phyloP scores from a whole-genome alignment of 2,329 filamentous ascomycete genomes.

The Cryphonectria carpinicola region DNA sequence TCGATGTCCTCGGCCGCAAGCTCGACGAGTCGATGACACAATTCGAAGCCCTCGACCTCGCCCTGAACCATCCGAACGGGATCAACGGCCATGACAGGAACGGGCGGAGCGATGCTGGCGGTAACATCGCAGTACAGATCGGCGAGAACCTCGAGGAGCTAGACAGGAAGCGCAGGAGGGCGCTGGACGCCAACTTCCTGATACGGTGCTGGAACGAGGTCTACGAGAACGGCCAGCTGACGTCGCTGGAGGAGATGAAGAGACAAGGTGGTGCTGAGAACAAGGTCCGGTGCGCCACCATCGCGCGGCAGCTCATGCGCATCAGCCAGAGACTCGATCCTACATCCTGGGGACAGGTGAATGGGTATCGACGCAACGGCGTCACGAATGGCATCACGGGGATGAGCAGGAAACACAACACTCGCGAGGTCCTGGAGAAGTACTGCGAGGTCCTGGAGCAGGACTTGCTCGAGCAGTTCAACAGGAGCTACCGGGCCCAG shows the following conservation, averaged over 20 bases:
- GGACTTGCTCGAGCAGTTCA: constrained; percentile 92
- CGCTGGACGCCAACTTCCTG: constrained; percentile 90
- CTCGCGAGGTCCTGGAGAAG: constrained; percentile 90
- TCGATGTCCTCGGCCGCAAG: constrained; percentile 84
- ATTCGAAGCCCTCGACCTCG: constrained; percentile 87
- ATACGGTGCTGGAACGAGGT: constrained; percentile 98
- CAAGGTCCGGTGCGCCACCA: constrained; percentile 91
- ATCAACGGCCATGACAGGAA: constrained; percentile 49
- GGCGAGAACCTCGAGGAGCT: constrained; percentile 92
- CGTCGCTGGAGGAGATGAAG: constrained; percentile 85
- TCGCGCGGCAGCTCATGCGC: constrained; percentile 88
- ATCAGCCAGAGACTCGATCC: constrained; percentile 92
- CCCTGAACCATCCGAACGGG: constrained; percentile 66
- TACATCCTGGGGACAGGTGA: constrained; percentile 68
- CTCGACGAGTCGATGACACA: constrained; percentile 90
- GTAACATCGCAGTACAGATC: constrained; percentile 91
- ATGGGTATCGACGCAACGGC: constrained; percentile 56
- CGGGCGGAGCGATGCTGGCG: constrained; percentile 63
- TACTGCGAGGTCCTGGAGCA: constrained; percentile 96
- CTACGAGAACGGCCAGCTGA: constrained; percentile 83
- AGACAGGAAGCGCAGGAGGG: constrained; percentile 86
- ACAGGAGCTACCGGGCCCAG: constrained; percentile 92
- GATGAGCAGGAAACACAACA: constrained; percentile 61
- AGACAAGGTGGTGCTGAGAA: constrained; percentile 84
- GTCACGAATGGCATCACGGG: constrained; percentile 53